A percentile compares a stretch with the other conserved stretches of the same genome.
phyloP scores from a whole-genome alignment of 495 filamentous ascomycete species.

The Trichocladium antarcticum region DNA sequence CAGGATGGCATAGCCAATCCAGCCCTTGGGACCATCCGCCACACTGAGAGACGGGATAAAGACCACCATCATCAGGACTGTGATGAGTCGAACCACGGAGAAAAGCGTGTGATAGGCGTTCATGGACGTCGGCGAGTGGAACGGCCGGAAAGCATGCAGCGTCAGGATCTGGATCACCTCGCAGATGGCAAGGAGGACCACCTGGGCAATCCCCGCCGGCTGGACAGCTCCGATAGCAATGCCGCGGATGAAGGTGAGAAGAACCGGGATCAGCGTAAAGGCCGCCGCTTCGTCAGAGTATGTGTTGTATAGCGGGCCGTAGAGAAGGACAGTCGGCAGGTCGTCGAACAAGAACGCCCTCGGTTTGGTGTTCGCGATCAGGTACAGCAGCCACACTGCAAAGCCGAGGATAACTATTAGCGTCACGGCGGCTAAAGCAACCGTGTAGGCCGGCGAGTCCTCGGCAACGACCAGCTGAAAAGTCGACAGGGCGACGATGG shows the following conservation, averaged over 20 bases:
- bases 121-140: conserved; percentile 90
- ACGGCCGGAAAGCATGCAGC: conserved; percentile 80
- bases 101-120: conserved; percentile 88
- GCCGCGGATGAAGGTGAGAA: conserved; percentile 74
- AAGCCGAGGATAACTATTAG: conserved; percentile 60
- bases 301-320: conserved; percentile 96
- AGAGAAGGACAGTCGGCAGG: conserved; percentile 75
- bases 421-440: conserved; percentile 61
- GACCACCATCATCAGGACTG: conserved; percentile 70
- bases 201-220: conserved; percentile 81
- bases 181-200: conserved; percentile 84
- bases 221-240: conserved; percentile 87
- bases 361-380: conserved; percentile 71
- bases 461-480: conserved; percentile 79
- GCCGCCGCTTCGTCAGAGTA: conserved; percentile 78
- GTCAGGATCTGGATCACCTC: conserved; percentile 87
- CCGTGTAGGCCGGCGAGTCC: conserved; percentile 53
- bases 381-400: conserved; percentile 63
- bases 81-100: conserved; percentile 61
- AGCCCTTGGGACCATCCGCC: conserved; percentile 66
- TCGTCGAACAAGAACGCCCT: conserved; percentile 85
- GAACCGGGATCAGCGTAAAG: conserved; percentile 75
- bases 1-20: conserved; percentile 91
- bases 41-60: conserved; percentile 78
- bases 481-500: conserved; percentile 71